A percentile compares a stretch with the other conserved stretches of the same genome.
Evolutionary conservation across 2,329 filamentous ascomycete species (phyloP).

Genomic region (Talaromyces sp.): DNA sequence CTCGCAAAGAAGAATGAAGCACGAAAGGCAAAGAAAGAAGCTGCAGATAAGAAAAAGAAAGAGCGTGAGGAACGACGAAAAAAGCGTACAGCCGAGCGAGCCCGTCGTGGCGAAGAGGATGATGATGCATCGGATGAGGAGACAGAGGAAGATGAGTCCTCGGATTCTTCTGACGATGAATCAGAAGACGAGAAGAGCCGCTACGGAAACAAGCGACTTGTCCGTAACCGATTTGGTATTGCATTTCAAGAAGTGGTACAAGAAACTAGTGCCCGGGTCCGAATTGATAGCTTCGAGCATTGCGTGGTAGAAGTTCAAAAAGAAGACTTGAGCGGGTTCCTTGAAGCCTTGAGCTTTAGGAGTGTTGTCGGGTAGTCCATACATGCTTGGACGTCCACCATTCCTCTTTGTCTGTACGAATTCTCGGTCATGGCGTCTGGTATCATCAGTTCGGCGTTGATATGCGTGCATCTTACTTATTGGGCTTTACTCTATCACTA

Average conservation of each 20-base stretch:
- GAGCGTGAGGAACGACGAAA: conserved; percentile 62
- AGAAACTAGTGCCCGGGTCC: conserved; percentile 82
- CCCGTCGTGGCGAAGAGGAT: conserved; percentile 53
- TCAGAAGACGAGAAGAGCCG: conserved; percentile 55
- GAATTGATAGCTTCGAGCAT: conserved; percentile 96
- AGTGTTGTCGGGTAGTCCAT: conserved; percentile 64
- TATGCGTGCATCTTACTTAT: conserved; percentile 8
- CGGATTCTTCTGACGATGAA: conserved; percentile 48
- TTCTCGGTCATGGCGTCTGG: conserved; percentile 6
- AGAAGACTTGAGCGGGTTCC: conserved; percentile 84
- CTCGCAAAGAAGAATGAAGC: conserved; percentile 65
- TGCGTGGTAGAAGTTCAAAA: conserved; percentile 97
- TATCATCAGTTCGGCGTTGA: conserved; percentile 11
- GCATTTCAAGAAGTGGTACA: conserved; percentile 93
- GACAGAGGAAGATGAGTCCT: conserved; percentile 55
- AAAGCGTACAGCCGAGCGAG: conserved; percentile 53
- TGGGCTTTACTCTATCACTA: not conserved
- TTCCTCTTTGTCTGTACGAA: not conserved
- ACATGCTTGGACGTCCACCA: not conserved
- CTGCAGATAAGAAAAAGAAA: conserved; percentile 61
- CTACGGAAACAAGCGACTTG: conserved; percentile 61
- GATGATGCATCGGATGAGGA: conserved; percentile 60
- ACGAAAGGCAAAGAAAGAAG: conserved; percentile 61
- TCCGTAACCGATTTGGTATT: conserved; percentile 85
- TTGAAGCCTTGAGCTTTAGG: conserved; percentile 90